These are phyloP conservation scores for Geosmithia putterillii DNA, from an alignment of 2,329 filamentous ascomycete genomes.

Conservation along the genomic window DNA sequence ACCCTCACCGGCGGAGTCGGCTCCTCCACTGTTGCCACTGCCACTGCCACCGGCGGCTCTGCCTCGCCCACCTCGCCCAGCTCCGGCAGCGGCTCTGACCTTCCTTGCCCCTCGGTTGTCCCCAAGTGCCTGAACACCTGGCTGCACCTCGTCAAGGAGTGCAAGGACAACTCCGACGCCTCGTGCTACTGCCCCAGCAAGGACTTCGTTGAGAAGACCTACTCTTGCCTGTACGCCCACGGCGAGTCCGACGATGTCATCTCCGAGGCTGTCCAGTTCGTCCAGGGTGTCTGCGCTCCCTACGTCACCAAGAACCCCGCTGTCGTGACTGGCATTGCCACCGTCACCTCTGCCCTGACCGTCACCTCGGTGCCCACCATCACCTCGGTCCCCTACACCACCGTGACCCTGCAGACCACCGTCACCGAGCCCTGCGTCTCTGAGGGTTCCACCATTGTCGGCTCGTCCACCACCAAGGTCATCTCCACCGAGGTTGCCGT, in stretches of 20 bases:
- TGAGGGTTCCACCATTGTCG: constrained; percentile 31
- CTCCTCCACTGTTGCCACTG: constrained; percentile 49
- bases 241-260: constrained; percentile 54
- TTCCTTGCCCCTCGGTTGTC: constrained; percentile 59
- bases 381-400: constrained; percentile 34
- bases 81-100: too few species aligned
- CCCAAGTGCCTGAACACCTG: constrained; percentile 89
- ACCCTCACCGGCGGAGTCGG: constrained; percentile 16
- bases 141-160: constrained; percentile 55
- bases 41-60: constrained; percentile 32
- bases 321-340: constrained; percentile 65
- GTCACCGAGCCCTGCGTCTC: constrained; percentile 39
- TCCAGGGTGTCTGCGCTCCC: constrained; percentile 81
- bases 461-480: constrained; percentile 31
- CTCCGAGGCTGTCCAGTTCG: constrained; percentile 62
- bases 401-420: constrained; percentile 32
- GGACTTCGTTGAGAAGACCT: constrained; percentile 67
- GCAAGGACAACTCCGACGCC: constrained; percentile 72
- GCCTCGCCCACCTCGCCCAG: constrained; percentile 19
- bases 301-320: constrained; percentile 69
- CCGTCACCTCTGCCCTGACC: constrained; percentile 48
- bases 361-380: constrained; percentile 38
- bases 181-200: constrained; percentile 78
- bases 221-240: constrained; percentile 69
- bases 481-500: constrained; percentile 39